phyloP scores from a whole-genome alignment of 306 rosid genomes.

The Rubus parviflorus region DNA sequence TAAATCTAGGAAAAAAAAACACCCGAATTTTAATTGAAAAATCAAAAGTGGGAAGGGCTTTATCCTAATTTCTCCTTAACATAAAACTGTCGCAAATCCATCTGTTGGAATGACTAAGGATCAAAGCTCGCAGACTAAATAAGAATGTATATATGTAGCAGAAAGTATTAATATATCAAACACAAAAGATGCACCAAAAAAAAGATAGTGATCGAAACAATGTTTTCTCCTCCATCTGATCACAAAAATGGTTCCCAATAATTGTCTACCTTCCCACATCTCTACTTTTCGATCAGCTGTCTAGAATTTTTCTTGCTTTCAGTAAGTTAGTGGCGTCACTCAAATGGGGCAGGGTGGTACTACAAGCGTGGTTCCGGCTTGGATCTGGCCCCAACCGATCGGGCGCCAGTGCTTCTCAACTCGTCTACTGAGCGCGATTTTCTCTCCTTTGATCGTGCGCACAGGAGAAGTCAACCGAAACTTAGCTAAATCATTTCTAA shows the following conservation, averaged over 20 bases:
- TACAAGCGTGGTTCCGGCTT: constrained; percentile 72
- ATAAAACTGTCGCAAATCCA: not conserved
- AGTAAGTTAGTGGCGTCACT: constrained; percentile 12
- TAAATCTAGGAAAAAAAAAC: too few relatives aligned
- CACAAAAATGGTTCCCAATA: constrained; percentile 61
- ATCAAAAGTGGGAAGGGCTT: too few relatives aligned
- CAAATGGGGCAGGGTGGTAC: constrained; percentile 67
- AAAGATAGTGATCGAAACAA: constrained; percentile 14
- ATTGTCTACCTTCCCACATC: constrained; percentile 47
- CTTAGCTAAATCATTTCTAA: constrained; percentile 78
- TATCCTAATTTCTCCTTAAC: too few relatives aligned
- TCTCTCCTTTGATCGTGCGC: constrained; percentile 90
- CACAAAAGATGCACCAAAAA: constrained; percentile 17
- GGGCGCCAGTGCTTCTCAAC: constrained; percentile 98
- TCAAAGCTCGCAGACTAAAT: constrained; percentile 3
- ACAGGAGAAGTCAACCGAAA: constrained; percentile 79
- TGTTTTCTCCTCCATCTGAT: constrained; percentile 58
- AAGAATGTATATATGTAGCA: constrained; percentile 8
- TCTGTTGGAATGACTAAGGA: not conserved
- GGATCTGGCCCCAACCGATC: constrained; percentile 93
- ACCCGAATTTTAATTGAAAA: too few relatives aligned
- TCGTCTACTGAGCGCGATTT: constrained; percentile 84
- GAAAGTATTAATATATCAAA: constrained; percentile 16
- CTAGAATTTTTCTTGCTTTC: constrained; percentile 3
- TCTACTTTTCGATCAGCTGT: not conserved